phyloP scores from a whole-genome alignment of 352 stramenopile genomes.

The Stephanocyclus meneghinianus region DNA sequence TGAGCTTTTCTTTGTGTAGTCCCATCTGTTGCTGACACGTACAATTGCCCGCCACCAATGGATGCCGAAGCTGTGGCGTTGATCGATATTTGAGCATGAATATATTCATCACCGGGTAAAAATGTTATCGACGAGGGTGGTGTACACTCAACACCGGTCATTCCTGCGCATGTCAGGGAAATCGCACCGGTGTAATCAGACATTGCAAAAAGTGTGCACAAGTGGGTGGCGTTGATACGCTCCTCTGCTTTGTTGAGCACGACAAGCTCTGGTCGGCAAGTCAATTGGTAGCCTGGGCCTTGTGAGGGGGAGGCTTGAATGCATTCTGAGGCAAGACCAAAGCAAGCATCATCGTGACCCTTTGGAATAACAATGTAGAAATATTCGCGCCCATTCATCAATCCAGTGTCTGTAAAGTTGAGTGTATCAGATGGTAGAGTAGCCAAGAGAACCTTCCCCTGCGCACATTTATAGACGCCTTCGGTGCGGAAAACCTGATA shows the following conservation, averaged over 20 bases:
- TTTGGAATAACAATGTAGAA: constrained; percentile 25
- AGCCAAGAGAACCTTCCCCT: constrained; percentile 16
- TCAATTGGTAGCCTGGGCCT: neutral
- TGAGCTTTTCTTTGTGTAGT: neutral
- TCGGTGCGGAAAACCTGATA: constrained; percentile 19
- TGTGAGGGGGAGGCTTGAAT: constrained; percentile 1
- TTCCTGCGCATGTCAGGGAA: neutral
- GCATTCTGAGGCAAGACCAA: constrained; percentile 12
- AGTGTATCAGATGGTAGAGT: neutral
- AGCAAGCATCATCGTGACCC: constrained; percentile 3
- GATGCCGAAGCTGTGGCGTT: neutral
- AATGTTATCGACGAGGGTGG: constrained; percentile 1
- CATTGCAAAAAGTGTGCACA: constrained; percentile 2
- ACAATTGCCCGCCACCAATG: neutral
- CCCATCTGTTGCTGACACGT: neutral
- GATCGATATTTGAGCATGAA: neutral
- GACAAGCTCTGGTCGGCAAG: neutral
- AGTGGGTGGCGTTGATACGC: neutral
- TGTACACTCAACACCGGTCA: neutral
- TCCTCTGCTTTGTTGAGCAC: constrained; percentile 1
- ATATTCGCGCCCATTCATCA: constrained; percentile 20
- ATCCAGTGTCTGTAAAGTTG: constrained; percentile 9
- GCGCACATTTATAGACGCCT: constrained; percentile 16
- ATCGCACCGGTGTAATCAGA: constrained; percentile 1
- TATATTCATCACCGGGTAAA: neutral